Base-by-base conservation (phyloP, 1,284 basidiomycete genomes). In the Spongiforma sp. region DNA sequence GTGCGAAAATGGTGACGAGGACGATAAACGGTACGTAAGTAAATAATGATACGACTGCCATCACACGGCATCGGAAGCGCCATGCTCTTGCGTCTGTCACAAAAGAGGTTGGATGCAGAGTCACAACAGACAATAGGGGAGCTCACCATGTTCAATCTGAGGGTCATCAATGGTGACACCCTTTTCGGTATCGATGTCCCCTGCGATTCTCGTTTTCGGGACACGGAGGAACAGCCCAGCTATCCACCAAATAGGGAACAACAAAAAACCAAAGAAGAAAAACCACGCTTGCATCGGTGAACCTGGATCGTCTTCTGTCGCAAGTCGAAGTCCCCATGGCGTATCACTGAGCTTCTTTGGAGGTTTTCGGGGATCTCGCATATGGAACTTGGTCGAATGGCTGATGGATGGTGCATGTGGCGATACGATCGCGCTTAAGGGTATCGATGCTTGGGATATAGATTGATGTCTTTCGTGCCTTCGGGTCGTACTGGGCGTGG, bases 21-120 rank as follows among this genome's bases (percentile, higher is more conserved):
- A 91, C 78, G 74, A 93, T 87, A 76, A 93, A 91, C 19, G 90
- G 90, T 65, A 91, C 79, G 76, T 93, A 93, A n/a, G 90, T 91
- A 74, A 92, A 71, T 57, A 91, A 68, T 43, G 90, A 90, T 43
- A 91, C 75, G 52, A 74, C 80, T 33, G 86, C 80, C 88, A 91
- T 88, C 66, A 91, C 76, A 53, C 91, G 88, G 80, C 90, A 93
- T 62, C 90, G 85, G 62, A 79, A 80, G 57, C 91, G 86, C 91
- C 90, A 93, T 46, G 83, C 83, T 70, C 81, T 84, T 30, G 89
- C 88, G 75, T 93, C 90, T 93, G 68, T 19, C 63, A 61, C 66
- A 61, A 54, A 53, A 56, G 30, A 8, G 32, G 41, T 74, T 41
- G 59, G 59, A 60, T 64, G 36, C 57, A 32, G 64, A 50, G 54